phyloP scores from a whole-genome alignment of 2,329 filamentous ascomycete species.

The Trichoderma koningiopsis region DNA sequence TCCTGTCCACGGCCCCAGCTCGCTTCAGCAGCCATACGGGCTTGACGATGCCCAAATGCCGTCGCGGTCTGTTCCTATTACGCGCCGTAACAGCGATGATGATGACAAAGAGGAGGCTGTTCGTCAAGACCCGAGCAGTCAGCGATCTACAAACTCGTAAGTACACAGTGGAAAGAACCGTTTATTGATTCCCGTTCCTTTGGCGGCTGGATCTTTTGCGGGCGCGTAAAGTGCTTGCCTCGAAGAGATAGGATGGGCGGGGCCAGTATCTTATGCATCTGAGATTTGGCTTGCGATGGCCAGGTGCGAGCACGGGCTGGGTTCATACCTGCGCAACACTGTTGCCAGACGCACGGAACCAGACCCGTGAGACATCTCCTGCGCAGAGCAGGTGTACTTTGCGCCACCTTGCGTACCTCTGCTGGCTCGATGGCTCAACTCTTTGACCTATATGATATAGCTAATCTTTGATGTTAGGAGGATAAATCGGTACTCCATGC shows the following conservation, averaged over 20 bases:
- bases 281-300: background rate
- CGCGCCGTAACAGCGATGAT: conserved; percentile 87
- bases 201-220: background rate
- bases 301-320: background rate
- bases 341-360: background rate
- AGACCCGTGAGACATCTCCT: background rate
- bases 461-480: conserved; percentile 48
- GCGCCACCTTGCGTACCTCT: background rate
- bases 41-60: conserved; percentile 58
- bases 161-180: conserved; percentile 46
- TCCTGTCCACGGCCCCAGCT: conserved; percentile 66
- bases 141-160: conserved; percentile 77
- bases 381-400: background rate
- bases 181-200: conserved; percentile 26
- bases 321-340: background rate
- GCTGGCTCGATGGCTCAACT: background rate
- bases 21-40: conserved; percentile 60
- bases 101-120: conserved; percentile 81
- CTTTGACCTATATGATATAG: conserved; percentile 20
- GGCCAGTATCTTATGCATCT: background rate
- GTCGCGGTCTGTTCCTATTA: conserved; percentile 83
- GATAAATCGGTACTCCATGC: conserved; percentile 91
- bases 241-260: background rate
- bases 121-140: conserved; percentile 68
- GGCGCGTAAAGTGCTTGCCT: background rate